A percentile compares a stretch with the other conserved stretches of the same genome.
Conservation (phyloP, 2,329 filamentous ascomycete species). For the Botrytis hyacinthi region DNA sequence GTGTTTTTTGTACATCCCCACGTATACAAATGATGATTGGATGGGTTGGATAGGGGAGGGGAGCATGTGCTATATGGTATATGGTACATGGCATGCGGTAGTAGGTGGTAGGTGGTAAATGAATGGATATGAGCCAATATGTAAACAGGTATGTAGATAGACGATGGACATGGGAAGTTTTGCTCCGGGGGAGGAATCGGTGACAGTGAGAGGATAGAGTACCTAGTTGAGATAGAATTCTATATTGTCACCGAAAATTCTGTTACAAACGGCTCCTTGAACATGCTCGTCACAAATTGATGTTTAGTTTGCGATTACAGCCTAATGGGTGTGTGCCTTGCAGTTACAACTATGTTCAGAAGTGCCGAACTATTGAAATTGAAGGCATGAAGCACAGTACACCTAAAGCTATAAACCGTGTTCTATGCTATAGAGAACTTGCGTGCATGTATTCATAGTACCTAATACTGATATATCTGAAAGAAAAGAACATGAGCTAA, state of each 20-base stretch:
- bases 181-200: neutral
- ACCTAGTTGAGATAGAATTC: neutral
- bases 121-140: too few species aligned
- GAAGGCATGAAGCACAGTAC: neutral
- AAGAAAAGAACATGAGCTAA: neutral
- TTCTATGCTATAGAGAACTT: neutral
- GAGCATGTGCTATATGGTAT: too few species aligned
- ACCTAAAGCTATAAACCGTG: neutral
- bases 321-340: too few species aligned
- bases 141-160: too few species aligned
- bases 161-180: neutral
- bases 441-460: neutral
- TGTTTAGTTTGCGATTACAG: too few species aligned
- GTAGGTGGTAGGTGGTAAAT: too few species aligned
- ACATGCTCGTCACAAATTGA: neutral
- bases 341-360: neutral
- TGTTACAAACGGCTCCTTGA: neutral
- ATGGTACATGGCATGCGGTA: too few species aligned
- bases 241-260: neutral
- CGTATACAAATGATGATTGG: too few species aligned
- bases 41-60: too few species aligned
- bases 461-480: neutral
- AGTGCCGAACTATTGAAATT: neutral
- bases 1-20: too few species aligned
- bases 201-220: neutral